Percentiles rank a stretch among this genome's conserved stretches.
Conservation (phyloP, 768 basidiomycete genomes). For the Suillus alpinus region DNA sequence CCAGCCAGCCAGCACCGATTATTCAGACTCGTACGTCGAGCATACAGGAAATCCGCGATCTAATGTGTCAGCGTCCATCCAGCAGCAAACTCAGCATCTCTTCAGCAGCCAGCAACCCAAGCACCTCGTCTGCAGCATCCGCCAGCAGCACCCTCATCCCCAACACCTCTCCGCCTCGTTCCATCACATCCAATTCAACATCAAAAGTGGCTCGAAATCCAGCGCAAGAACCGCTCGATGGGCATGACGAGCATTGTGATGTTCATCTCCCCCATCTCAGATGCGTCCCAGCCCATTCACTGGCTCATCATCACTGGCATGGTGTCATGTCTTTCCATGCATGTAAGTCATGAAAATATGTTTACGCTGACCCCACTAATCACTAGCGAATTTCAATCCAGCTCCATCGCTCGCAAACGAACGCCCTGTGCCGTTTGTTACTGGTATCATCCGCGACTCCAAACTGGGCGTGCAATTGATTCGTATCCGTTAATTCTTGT, state of each 20-base stretch:
- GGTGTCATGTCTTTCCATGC: no score
- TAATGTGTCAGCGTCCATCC: neutral
- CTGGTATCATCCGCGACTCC: no score
- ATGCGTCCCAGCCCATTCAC: no score
- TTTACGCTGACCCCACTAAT: no score
- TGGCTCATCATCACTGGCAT: no score
- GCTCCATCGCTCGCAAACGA: no score
- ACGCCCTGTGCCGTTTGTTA: no score
- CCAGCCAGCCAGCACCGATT: neutral
- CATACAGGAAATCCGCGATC: slow-evolving; percentile 3
- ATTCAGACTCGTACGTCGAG: neutral
- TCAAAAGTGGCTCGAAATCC: neutral
- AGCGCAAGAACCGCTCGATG: neutral
- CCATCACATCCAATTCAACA: slow-evolving; percentile 2
- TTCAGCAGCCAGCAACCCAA: neutral
- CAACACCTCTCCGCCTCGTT: neutral
- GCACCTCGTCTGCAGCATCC: neutral
- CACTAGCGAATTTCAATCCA: no score
- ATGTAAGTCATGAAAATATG: no score
- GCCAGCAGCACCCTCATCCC: neutral
- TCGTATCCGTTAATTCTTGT: neutral
- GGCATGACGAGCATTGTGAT: neutral
- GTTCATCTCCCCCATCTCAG: no score
- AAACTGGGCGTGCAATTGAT: neutral
- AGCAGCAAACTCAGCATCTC: neutral